These are phyloP conservation scores for Cicer chorassanicum DNA, from an alignment of 306 rosid species.

Conservation along the genomic window DNA sequence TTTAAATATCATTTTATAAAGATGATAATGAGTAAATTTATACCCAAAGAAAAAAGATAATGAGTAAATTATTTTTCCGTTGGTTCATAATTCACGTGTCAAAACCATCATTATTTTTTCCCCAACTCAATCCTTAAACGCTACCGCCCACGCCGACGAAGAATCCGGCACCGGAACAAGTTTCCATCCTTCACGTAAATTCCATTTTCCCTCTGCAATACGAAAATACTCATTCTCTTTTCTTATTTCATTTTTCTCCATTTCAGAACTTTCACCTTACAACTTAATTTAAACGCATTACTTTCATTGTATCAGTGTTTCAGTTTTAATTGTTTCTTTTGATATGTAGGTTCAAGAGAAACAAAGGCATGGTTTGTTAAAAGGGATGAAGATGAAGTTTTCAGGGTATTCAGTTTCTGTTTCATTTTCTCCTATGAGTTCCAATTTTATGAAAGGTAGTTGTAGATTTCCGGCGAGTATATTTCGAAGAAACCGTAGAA, in stretches of 20 bases:
- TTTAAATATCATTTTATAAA: too few relatives aligned
- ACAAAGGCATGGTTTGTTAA: slow-evolving; percentile 51
- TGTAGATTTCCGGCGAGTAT: slow-evolving; percentile 49
- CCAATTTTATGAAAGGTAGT: slow-evolving; percentile 50
- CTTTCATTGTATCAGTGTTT: neutral
- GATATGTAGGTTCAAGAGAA: slow-evolving; percentile 51
- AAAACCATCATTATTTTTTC: too few relatives aligned
- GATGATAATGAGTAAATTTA: too few relatives aligned
- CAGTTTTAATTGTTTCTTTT: slow-evolving; percentile 37
- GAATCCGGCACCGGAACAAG: neutral
- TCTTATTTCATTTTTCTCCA: neutral
- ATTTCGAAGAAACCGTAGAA: slow-evolving; percentile 45
- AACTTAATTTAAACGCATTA: slow-evolving; percentile 1
- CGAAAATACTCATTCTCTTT: neutral
- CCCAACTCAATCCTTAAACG: neutral
- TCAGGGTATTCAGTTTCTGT: slow-evolving; percentile 60
- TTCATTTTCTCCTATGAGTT: slow-evolving; percentile 58
- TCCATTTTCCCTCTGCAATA: neutral
- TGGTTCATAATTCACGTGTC: too few relatives aligned
- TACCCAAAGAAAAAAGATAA: too few relatives aligned
- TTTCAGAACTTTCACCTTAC: neutral
- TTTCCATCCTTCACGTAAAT: slow-evolving; percentile 42
- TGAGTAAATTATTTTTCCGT: too few relatives aligned
- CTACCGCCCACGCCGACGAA: slow-evolving; percentile 32
- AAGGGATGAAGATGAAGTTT: slow-evolving; percentile 66